Evolutionary conservation across 1,284 basidiomycete genomes (phyloP).

Genomic region (Sanghuangporus weigelae): DNA sequence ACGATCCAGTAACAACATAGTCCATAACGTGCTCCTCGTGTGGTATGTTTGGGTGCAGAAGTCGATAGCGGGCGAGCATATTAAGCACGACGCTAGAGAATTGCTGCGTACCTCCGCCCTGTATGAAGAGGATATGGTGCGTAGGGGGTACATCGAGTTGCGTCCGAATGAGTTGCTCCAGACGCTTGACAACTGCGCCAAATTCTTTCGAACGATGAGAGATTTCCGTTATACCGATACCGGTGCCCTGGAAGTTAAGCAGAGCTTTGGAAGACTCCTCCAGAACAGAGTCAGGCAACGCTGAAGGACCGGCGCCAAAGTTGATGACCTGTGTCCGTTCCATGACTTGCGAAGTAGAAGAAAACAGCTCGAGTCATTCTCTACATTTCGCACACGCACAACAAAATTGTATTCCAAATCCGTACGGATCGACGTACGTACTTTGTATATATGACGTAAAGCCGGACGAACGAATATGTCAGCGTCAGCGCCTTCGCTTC

Average conservation of each 20-base stretch:
- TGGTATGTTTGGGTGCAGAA: constrained; percentile 55
- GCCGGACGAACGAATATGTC: too few species aligned
- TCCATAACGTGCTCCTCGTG: constrained; percentile 63
- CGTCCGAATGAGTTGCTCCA: constrained; percentile 65
- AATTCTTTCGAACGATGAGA: constrained; percentile 92
- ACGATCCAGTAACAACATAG: constrained; percentile 88
- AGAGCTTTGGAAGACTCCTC: constrained; percentile 75
- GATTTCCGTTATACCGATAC: constrained; percentile 91
- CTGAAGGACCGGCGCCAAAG: constrained; percentile 90
- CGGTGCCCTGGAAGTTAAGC: constrained; percentile 82
- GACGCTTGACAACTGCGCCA: constrained; percentile 58
- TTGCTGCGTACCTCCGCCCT: constrained; percentile 87
- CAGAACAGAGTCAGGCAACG: constrained; percentile 79
- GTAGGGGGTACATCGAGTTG: constrained; percentile 78
- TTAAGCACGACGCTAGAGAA: constrained; percentile 90
- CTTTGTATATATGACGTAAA: too few species aligned
- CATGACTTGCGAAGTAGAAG: constrained; percentile 19
- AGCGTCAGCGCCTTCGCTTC: too few species aligned
- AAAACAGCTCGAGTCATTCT: too few species aligned
- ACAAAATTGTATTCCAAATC: too few species aligned
- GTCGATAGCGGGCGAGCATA: constrained; percentile 73
- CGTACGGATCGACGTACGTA: too few species aligned
- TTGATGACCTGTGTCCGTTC: constrained; percentile 61
- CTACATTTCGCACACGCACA: too few species aligned
- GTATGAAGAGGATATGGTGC: constrained; percentile 87